Base-by-base conservation (phyloP, 2,329 filamentous ascomycete genomes). In the Nigrospora sphaerica region DNA sequence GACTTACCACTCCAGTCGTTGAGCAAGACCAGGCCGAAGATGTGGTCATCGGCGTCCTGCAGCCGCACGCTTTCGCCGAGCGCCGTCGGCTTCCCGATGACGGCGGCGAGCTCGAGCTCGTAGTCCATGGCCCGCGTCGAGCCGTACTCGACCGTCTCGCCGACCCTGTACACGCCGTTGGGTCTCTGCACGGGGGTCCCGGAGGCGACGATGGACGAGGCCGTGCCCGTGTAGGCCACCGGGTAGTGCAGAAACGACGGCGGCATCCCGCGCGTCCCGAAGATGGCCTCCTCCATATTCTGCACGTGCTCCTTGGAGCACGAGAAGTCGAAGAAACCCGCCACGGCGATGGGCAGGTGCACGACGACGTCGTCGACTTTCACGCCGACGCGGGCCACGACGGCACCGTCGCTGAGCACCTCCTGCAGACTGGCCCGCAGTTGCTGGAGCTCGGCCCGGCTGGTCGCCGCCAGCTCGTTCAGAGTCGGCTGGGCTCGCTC, bases 1-100 rank as follows among this genome's bases (percentile, higher is more conserved):
- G 4, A 12, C 60, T 55, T 47, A 65, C 64, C 67, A 54, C 62
- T 70, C 80, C 80, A 85, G 50, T 84, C 80, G 51, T 84, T 84
- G 12, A 84, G 55, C 34, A 85, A 60, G 1, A 80, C 73, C n/a
- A 81, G 65, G 0, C 81, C 80, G 57, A 84, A 83, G 14, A 83
- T 78, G 52, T 83, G 76, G 0, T 78, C 69, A 7, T 77, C 70
- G 0, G 79, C 75, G 31, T 77, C 71, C 17, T 69, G 70, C 0
- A 69, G 61, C 0, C 58, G 53, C 1, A 77, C 49, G 0, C 60
- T 57, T 37, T 69, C 51, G 2, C 66, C 63, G n/a, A 66, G 51
- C 0, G 54, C 48, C 11, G 66, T 56, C 0, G 66, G 59, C 36
- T 72, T 71, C 3, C 71, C 70, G 9, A 75, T 61, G 2, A 75